Evolutionary conservation across 2,329 filamentous ascomycete species (phyloP).

Genomic region (Ophidiomyces ophidiicola): DNA sequence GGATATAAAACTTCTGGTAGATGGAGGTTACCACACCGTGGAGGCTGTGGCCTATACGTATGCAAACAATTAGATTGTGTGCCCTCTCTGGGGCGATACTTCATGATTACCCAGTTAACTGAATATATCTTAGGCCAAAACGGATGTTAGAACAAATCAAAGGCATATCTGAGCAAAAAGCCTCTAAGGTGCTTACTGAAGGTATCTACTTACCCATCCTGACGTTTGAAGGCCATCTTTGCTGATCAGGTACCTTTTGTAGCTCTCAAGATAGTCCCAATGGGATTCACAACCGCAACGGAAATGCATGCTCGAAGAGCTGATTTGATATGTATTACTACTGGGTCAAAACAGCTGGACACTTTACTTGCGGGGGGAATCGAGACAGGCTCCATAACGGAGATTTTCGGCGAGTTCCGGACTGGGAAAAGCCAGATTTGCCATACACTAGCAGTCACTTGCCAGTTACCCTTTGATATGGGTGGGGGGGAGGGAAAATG

Average conservation of each 20-base stretch:
- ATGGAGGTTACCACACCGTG: constrained; percentile 89
- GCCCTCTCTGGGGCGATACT: constrained; percentile 3
- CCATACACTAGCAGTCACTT: constrained; percentile 95
- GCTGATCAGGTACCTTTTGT: constrained; percentile 7
- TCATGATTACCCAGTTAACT: neutral
- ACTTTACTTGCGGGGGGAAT: constrained; percentile 87
- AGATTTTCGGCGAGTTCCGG: constrained; percentile 94
- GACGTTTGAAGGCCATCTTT: neutral
- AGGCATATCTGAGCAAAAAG: constrained; percentile 94
- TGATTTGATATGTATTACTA: constrained; percentile 95
- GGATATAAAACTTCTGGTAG: constrained; percentile 84
- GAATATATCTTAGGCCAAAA: constrained; percentile 40
- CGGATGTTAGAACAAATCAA: constrained; percentile 87
- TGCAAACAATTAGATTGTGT: no score
- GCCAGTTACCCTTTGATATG: constrained; percentile 96
- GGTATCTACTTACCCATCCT: constrained; percentile 42
- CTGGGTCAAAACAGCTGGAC: constrained; percentile 93
- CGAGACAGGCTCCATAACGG: constrained; percentile 94
- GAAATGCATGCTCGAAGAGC: constrained; percentile 97
- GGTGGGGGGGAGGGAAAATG: constrained; percentile 97
- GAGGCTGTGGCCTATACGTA: constrained; percentile 92
- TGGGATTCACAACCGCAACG: constrained; percentile 97
- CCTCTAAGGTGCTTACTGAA: constrained; percentile 78
- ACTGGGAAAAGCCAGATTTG: constrained; percentile 98
- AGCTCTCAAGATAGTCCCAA: constrained; percentile 93